Evolutionary conservation across 225 moss, liverwort and hornwort species (phyloP), one percentile per base, ranked within the genome.

Genomic region (Antitrichia curtipendula): DNA sequence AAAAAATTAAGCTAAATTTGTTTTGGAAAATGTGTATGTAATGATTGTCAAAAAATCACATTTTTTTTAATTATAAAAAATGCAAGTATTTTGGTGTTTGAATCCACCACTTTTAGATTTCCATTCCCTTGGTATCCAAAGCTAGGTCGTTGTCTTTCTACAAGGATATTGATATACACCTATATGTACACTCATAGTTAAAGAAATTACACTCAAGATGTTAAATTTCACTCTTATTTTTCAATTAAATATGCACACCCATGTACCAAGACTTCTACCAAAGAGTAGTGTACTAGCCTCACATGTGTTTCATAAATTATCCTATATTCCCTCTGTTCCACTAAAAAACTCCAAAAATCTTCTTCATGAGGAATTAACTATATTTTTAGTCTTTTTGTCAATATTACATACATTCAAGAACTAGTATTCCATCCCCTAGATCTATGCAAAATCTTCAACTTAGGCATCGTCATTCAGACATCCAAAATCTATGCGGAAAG

Each of bases 221-320:
- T 7, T 13, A 40, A 40, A 24, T 8, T 5, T 14, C 24, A 8
- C 2, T 40, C 1, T 9, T 28, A 17, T 10, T 6, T 43, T 40
- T 15, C 9, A 16, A 28, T 6, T 31, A 47, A 73, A 73, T 47
- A 18, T 47, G 0, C 0, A 1, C 8, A 43, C 9, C 3, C 27
- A 16, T 41, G 27, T 41, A 70, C 0, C 0, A 1, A 71, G 6
- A 71, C 1, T 71, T 0, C 6, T 43, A 6, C 6, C 43, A 43
- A 16, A 71, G 1, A 27, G 16, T 16, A 5, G 13, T 40, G 4
- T 25, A 40, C 4, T 24, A 40, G 14, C 68, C 2, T 41, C 0
- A 23, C 0, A 41, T 25, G 3, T 25, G 1, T 41, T 43, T 25
- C 9, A 73, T 47, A 45, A 31, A 7, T 43, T 43, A 71, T 0